A percentile compares a stretch with the other conserved stretches of the same genome.
phyloP scores from a whole-genome alignment of 2,329 filamentous ascomycete species.

The Graphiopsis chlorocephala region DNA sequence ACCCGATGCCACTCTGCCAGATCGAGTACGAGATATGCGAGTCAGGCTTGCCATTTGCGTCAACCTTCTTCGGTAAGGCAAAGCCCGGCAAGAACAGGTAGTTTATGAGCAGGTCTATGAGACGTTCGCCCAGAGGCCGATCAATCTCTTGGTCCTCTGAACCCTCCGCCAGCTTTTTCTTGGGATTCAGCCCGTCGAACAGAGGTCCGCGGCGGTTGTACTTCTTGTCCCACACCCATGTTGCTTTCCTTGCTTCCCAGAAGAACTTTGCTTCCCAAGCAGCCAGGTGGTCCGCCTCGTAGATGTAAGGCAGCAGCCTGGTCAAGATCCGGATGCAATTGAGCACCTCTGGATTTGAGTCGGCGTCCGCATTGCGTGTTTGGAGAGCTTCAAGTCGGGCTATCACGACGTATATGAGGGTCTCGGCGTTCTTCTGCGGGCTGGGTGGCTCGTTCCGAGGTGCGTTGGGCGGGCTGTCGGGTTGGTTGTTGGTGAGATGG shows the following conservation, averaged over 20 bases:
- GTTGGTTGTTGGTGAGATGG: constrained; percentile 24
- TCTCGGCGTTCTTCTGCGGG: constrained; percentile 35
- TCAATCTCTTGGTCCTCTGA: constrained; percentile 60
- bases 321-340: constrained; percentile 94
- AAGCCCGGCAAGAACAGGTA: constrained; percentile 89
- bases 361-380: constrained; percentile 20
- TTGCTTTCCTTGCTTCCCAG: constrained; percentile 55
- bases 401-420: constrained; percentile 32
- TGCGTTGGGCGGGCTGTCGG: constrained; percentile 19
- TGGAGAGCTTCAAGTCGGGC: constrained; percentile 27
- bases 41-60: constrained; percentile 26
- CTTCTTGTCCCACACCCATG: constrained; percentile 29
- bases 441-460: constrained; percentile 60
- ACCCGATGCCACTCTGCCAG: constrained; percentile 97
- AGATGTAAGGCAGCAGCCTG: constrained; percentile 82
- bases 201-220: constrained; percentile 29
- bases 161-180: constrained; percentile 58
- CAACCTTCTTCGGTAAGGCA: constrained; percentile 62
- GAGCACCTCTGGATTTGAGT: constrained; percentile 80
- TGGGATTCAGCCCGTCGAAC: constrained; percentile 38
- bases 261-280: constrained; percentile 93
- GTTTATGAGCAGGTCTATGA: constrained; percentile 86
- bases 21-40: constrained; percentile 80
- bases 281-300: constrained; percentile 80
- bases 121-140: constrained; percentile 85